These are phyloP conservation scores for Hirsutella rhossiliensis DNA, from an alignment of 2,329 filamentous ascomycete species.

Conservation along the genomic window DNA sequence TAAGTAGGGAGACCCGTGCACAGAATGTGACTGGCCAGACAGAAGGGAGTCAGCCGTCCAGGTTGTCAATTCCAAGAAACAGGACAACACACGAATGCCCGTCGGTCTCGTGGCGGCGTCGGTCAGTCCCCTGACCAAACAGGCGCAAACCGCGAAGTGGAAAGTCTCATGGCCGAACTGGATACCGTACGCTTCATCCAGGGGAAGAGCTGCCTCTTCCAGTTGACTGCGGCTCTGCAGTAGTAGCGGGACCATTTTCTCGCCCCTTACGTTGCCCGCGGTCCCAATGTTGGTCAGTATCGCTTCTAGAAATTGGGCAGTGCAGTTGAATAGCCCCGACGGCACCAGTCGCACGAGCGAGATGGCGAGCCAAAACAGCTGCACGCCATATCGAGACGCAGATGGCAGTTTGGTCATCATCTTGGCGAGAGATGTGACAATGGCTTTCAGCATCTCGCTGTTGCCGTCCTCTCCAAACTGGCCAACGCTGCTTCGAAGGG, in stretches of 20 bases:
- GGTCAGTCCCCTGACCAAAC: slow-evolving; percentile 50
- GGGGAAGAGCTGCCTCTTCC: slow-evolving; percentile 47
- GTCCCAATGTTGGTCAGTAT: slow-evolving; percentile 53
- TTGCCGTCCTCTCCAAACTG: slow-evolving; percentile 53
- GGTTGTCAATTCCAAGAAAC: slow-evolving; percentile 37
- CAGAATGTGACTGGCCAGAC: slow-evolving; percentile 6
- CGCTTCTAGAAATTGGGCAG: slow-evolving; percentile 52
- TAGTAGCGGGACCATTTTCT: slow-evolving; percentile 46
- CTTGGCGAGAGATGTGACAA: slow-evolving; percentile 54
- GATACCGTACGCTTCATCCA: slow-evolving; percentile 55
- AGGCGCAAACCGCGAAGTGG: slow-evolving; percentile 54
- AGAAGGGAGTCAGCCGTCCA: slow-evolving; percentile 4
- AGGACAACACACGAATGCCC: slow-evolving; percentile 47
- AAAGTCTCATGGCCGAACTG: slow-evolving; percentile 53
- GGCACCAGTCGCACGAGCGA: slow-evolving; percentile 54
- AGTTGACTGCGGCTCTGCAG: slow-evolving; percentile 48
- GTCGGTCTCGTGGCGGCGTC: slow-evolving; percentile 48
- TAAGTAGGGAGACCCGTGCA: slow-evolving; percentile 42
- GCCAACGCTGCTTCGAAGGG: slow-evolving; percentile 51
- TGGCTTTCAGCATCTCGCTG: slow-evolving; percentile 56
- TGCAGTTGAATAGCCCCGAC: slow-evolving; percentile 50
- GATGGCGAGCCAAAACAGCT: slow-evolving; percentile 60
- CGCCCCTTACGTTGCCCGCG: slow-evolving; percentile 44
- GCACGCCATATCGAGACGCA: slow-evolving; percentile 54
- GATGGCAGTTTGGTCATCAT: slow-evolving; percentile 60